These are phyloP conservation scores for Naganishia vaughanmartiniae DNA, from an alignment of 768 basidiomycete genomes.

Conservation along the genomic window DNA sequence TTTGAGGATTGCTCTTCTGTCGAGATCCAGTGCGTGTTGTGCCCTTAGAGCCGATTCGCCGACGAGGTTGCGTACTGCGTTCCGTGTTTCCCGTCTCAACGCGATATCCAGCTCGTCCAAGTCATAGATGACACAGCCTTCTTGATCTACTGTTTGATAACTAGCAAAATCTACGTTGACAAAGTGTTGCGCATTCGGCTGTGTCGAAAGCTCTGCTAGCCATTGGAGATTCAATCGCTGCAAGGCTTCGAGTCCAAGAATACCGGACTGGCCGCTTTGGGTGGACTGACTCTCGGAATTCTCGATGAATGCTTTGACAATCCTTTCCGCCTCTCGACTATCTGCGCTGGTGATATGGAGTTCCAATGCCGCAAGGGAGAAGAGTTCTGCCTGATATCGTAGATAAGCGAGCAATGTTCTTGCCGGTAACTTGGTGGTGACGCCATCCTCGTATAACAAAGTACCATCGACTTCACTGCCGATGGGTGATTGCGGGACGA, in stretches of 20 bases:
- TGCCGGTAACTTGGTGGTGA: not conserved
- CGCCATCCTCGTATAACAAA: constrained; percentile 19
- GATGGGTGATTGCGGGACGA: not conserved
- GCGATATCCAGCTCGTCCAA: constrained; percentile 14
- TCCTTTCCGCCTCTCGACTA: constrained; percentile 9
- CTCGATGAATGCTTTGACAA: constrained; percentile 28
- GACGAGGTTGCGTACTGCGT: constrained; percentile 13
- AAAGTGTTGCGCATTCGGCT: constrained; percentile 21
- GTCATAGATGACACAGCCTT: constrained; percentile 20
- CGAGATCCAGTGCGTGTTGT: constrained; percentile 10
- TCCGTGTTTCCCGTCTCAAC: constrained; percentile 18
- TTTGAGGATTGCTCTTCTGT: constrained; percentile 13
- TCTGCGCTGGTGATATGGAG: constrained; percentile 17
- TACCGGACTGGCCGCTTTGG: not conserved
- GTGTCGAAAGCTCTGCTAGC: not conserved
- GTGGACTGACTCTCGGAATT: not conserved
- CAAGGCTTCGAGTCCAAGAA: constrained; percentile 19
- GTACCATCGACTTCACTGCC: not conserved
- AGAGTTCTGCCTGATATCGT: constrained; percentile 24
- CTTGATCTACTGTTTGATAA: constrained; percentile 5
- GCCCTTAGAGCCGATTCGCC: constrained; percentile 2
- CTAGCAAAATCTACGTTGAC: constrained; percentile 22
- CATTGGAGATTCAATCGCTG: constrained; percentile 14
- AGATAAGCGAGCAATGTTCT: constrained; percentile 11
- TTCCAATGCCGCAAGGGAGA: constrained; percentile 30